Evolutionary conservation across 306 rosid genomes (phyloP).

Genomic region (Canavalia ensiformis): DNA sequence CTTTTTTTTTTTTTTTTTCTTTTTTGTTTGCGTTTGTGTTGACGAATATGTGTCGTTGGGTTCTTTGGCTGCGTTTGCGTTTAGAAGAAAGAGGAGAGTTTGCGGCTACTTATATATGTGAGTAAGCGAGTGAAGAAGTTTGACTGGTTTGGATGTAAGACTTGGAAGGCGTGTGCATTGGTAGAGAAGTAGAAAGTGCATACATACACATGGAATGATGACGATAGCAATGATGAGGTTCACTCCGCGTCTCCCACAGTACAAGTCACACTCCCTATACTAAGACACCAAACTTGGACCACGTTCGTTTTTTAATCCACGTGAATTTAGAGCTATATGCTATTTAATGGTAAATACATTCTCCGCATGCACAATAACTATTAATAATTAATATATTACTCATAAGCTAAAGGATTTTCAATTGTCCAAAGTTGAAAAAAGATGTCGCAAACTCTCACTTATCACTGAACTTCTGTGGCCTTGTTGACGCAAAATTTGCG

Average conservation of each 20-base stretch:
- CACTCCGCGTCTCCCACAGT: neutral
- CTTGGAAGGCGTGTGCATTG: constrained; percentile 52
- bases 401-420: neutral
- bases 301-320: constrained; percentile 19
- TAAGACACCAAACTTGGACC: constrained; percentile 12
- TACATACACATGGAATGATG: constrained; percentile 43
- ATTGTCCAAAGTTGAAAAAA: neutral
- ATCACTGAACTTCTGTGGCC: neutral
- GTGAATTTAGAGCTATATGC: neutral
- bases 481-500: neutral
- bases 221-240: neutral
- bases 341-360: neutral
- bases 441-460: neutral
- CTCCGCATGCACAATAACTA: neutral
- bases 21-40: neutral
- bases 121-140: constrained; percentile 41
- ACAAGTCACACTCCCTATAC: neutral
- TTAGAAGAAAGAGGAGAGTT: neutral
- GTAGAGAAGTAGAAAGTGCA: neutral
- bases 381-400: no score
- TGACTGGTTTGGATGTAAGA: constrained; percentile 43
- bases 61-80: neutral
- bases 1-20: neutral
- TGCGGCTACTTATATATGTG: constrained; percentile 38
- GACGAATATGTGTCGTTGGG: neutral